These are phyloP conservation scores for Drosera capensis DNA, from an alignment of 148 eudicot genomes.

Conservation along the genomic window DNA sequence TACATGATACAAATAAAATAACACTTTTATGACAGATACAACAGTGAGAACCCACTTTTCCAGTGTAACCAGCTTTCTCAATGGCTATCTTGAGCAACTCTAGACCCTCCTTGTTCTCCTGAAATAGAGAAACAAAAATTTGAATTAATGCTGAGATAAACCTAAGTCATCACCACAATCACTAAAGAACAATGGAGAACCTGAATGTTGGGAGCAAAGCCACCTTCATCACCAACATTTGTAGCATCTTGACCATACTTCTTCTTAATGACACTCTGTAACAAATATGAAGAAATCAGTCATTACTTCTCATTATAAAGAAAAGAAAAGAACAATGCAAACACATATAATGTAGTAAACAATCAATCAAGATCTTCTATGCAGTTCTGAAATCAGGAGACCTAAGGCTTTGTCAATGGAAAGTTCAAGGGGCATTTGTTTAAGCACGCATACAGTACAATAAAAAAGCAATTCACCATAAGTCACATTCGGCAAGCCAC, in stretches of 20 bases:
- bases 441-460: no score
- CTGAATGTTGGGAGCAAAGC: constrained; percentile 98
- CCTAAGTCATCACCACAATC: not conserved
- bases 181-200: constrained; percentile 13
- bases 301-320: not conserved
- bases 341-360: no score
- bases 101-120: constrained; percentile 99
- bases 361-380: no score
- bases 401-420: no score
- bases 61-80: constrained; percentile 90
- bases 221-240: constrained; percentile 99
- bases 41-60: constrained; percentile 35
- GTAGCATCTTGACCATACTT: constrained; percentile 98
- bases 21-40: constrained; percentile 1
- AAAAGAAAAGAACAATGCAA: no score
- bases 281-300: not conserved
- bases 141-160: not conserved
- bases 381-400: no score
- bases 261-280: constrained; percentile 94
- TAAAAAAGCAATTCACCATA: no score
- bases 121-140: constrained; percentile 11
- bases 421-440: no score
- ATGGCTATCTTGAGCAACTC: constrained; percentile 93
- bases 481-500: no score
- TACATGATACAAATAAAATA: not conserved